Base-by-base conservation (phyloP, 2,329 filamentous ascomycete genomes). In the Aspergillus costaricaensis region DNA sequence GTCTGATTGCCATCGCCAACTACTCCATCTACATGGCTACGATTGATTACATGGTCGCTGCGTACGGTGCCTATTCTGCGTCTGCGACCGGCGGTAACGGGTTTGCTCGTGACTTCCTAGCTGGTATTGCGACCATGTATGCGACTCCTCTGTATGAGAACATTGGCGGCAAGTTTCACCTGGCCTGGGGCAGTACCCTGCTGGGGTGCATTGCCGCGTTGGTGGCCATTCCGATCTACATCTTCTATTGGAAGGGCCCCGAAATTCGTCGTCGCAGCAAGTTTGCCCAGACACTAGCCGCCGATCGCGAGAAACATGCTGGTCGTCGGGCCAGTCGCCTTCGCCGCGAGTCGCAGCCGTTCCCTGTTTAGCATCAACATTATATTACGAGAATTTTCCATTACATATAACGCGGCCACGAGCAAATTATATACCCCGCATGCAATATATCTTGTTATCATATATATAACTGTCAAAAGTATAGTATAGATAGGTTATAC, bases 41-140 rank as follows among this genome's bases (percentile, higher is more conserved):
- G 2, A 87, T 89, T 65, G 86, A 88, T 68, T 88, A 88, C 72
- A 87, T 88, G 82, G 85, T 88, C 59, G 86, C 84, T 56, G 86
- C 86, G 2, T 90, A 90, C 67, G 87, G 86, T 0, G 83, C 83
- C 0, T 89, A 87, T 72, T 85, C 86, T 0, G 86, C 87, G 8
- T 88, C 85, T 0, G 87, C 87, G 0, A 88, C 86, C 0, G 87
- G 87, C 43, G 86, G 87, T 15, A 89, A 89, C 65, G 87, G 86
- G 9, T 88, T 87, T 71, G 81, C 86, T 25, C 81, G 87, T 62
- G 87, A 89, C 67, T 84, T 89, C 70, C 76, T 89, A 17, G 86
- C 87, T 15, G 87, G 87, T 69, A 76, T 88, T n/a, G 77, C 87
- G 15, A 86, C 86, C 2, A 79, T 88, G 63, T 85, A 83, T 48